These are phyloP conservation scores for Spiraea crenata DNA, from an alignment of 331 rosid genomes.

Conservation along the genomic window DNA sequence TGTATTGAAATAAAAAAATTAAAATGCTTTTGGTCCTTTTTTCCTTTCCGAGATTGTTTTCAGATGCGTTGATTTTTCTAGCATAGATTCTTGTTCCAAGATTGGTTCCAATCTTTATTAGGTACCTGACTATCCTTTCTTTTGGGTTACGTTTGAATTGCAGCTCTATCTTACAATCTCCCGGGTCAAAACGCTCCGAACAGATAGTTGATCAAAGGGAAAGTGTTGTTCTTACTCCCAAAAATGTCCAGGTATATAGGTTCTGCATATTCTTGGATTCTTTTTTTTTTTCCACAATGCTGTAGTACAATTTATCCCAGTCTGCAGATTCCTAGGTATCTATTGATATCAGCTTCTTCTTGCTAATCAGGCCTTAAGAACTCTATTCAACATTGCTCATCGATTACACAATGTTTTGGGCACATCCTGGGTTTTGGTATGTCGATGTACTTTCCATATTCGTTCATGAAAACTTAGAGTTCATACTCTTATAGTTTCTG, in stretches of 20 bases:
- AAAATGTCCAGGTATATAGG: constrained; percentile 83
- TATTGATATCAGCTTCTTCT: constrained; percentile 22
- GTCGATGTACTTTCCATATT: constrained; percentile 30
- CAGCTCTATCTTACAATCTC: constrained; percentile 72
- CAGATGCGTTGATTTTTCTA: neutral
- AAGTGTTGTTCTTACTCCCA: constrained; percentile 80
- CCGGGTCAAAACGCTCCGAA: constrained; percentile 76
- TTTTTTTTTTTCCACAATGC: neutral
- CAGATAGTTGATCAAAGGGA: constrained; percentile 73
- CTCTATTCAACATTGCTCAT: constrained; percentile 95
- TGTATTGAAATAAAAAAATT: neutral
- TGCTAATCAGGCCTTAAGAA: constrained; percentile 81
- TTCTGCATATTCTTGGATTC: neutral
- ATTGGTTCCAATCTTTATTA: constrained; percentile 5
- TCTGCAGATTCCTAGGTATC: constrained; percentile 4
- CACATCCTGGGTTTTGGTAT: constrained; percentile 97
- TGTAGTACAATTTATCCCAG: neutral
- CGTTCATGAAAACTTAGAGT: constrained; percentile 11
- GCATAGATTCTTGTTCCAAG: constrained; percentile 2
- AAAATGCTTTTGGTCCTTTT: neutral
- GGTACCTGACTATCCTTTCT: constrained; percentile 38
- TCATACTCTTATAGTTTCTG: constrained; percentile 20
- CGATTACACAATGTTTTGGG: constrained; percentile 94
- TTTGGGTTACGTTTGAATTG: constrained; percentile 43
- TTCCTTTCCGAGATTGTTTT: constrained; percentile 17